A percentile compares a stretch with the other conserved stretches of the same genome.
Conservation (phyloP, 2,329 filamentous ascomycete species). For the Cadophora sp. region DNA sequence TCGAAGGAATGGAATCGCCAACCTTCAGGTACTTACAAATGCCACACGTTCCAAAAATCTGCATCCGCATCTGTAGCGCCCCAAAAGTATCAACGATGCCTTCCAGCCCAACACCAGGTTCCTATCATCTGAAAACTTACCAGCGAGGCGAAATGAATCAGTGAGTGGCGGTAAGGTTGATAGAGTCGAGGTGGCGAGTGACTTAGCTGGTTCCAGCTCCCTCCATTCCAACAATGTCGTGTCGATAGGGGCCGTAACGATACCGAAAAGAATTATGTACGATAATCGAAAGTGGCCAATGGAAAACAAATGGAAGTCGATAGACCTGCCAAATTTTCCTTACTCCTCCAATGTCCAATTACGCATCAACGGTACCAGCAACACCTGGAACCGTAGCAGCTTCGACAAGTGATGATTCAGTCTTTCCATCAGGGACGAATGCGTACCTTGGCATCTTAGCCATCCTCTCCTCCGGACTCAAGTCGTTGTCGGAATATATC, state of each 20-base stretch:
- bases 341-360: constrained; percentile 18
- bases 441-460: constrained; percentile 78
- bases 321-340: constrained; percentile 31
- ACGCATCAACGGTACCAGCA: constrained; percentile 38
- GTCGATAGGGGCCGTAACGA: background rate
- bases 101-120: background rate
- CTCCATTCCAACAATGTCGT: constrained; percentile 18
- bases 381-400: constrained; percentile 34
- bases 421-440: constrained; percentile 56
- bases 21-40: constrained; percentile 45
- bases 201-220: constrained; percentile 41
- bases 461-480: constrained; percentile 91
- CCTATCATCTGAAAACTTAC: constrained; percentile 33
- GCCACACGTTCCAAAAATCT: constrained; percentile 16
- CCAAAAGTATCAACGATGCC: constrained; percentile 6
- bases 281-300: constrained; percentile 20
- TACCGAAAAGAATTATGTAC: constrained; percentile 19
- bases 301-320: constrained; percentile 34
- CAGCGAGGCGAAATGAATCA: constrained; percentile 31
- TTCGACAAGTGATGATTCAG: constrained; percentile 43
- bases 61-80: constrained; percentile 14
- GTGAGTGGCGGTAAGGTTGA: constrained; percentile 28
- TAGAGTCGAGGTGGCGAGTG: constrained; percentile 33
- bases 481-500: constrained; percentile 80
- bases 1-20: constrained; percentile 37